Evolutionary conservation across 78 protist genomes (phyloP).

Genomic region (Pelomyxa schiedti): DNA sequence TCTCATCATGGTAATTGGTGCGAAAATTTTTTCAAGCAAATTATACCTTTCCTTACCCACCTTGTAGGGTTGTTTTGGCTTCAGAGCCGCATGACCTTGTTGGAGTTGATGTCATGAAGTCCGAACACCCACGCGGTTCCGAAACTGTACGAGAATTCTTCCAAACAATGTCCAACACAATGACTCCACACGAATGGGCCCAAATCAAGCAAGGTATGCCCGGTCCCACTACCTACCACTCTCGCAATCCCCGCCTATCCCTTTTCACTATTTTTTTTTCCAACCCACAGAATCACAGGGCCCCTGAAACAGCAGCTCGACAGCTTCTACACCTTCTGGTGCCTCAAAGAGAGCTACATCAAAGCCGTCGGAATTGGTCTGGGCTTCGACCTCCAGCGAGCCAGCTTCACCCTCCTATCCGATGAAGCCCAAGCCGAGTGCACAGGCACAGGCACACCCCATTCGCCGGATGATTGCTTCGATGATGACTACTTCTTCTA

Average conservation of each 20-base stretch:
- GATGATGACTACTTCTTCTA: too few relatives aligned
- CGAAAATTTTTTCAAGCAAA: too few relatives aligned
- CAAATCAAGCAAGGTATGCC: too few relatives aligned
- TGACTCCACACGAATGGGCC: background rate
- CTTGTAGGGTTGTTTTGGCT: background rate
- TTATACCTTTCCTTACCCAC: too few relatives aligned
- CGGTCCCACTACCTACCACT: too few relatives aligned
- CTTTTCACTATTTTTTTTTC: too few relatives aligned
- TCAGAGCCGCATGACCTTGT: background rate
- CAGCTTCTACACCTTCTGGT: background rate
- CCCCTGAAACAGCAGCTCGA: background rate
- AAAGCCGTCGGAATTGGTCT: slow-evolving; percentile 15
- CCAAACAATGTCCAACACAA: background rate
- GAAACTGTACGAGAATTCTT: slow-evolving; percentile 4
- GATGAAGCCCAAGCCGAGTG: too few relatives aligned
- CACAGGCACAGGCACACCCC: too few relatives aligned
- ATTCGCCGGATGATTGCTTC: too few relatives aligned
- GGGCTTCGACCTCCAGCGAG: background rate
- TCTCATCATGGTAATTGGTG: slow-evolving; percentile 1
- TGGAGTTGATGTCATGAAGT: slow-evolving; percentile 10
- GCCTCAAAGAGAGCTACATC: slow-evolving; percentile 6
- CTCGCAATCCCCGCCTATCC: too few relatives aligned
- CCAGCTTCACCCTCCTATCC: background rate
- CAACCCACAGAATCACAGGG: background rate
- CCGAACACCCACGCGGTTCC: background rate